Base-by-base conservation (phyloP, 164 flowering plant genomes). In the Magnolia sinica region DNA sequence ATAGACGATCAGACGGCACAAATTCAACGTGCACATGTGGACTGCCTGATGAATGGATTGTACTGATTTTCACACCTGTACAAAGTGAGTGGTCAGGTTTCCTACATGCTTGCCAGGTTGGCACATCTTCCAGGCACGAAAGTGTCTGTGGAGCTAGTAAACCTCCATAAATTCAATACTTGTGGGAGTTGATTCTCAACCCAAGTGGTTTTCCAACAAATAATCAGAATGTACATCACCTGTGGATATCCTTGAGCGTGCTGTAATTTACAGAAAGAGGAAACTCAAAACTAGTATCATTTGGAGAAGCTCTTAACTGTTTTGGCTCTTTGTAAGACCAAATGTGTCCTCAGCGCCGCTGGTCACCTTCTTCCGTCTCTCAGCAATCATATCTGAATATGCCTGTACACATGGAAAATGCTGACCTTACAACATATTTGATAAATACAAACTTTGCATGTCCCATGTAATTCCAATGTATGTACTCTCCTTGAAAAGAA, bases 271-370 rank as follows among this genome's bases (percentile, higher is more conserved):
- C 71, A 13, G 50, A 16, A 65, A 68, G n/a, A 27, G 50, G 69
- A 68, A 68, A 7, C 55, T 29, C 23, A 45, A 20, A 50, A 45
- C 18, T 19, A 18, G 14, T 2, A 37, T 22, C 6, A 58, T 5
- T 70, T 70, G 13, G 14, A 50, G 9, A 64, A 19, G 9, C 4
- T 18, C 45, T 27, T 1, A 19, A 18, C 27, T 71, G 24, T 79
- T 86, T 67, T 75, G 86, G 74, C 71, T 78, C 78, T 83, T 84
- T 59, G 59, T 64, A 76, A 22, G 16, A 68, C 98, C 98, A 83
- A 86, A 93, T 27, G 94, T 93, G 82, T 93, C 98, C 78, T 93
- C 98, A 18, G 71, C 66, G 18, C 98, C 96, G 66, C 58, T 85
- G 5, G 63, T 85, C 74, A 92, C 90, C 72, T 81, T 89, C 79